Evolutionary conservation across 2,329 filamentous ascomycete genomes (phyloP), one percentile per base, ranked within the genome.

Genomic region (Bretziella fagacearum): DNA sequence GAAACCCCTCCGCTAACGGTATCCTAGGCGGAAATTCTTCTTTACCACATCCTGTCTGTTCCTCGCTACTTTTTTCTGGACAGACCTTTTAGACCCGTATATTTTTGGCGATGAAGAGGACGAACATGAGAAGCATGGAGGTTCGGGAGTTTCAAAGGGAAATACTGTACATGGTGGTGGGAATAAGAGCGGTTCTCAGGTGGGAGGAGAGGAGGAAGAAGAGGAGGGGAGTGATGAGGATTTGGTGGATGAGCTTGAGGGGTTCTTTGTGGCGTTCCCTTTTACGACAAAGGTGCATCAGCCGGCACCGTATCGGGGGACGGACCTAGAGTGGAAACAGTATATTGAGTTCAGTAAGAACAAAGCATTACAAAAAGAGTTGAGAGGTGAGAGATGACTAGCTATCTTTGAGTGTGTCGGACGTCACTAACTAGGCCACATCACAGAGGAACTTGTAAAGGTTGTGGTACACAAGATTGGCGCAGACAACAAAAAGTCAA

Each of bases 301-400:
- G 13, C 65, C 68, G 25, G 56, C 60, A 25, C 70, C 69, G 2
- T 79, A 77, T 56, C 65, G 63, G 51, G 67, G 67, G 44, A 63
- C 62, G 22, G 75, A 79, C 53, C 76, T 77, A 2, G 79, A 82
- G 58, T 81, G 74, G 74, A 62, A 66, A 52, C 64, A 66, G 42
- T 82, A 78, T 52, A 56, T 76, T 13, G 69, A 68, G 47, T 62
- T 81, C n/a, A 73, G 68, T 51, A 68, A 67, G 52, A 68, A 81
- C 51, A 58, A 56, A 11, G 58, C 68, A 36, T 61, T 69, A 7
- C 61, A 71, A 20, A 55, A 66, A 15, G 57, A 62, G 18, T 67
- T 79, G 23, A 65, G 64, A 33, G 46, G 49, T 51, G 54, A 30
- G 66, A 33, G 27, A 25, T 35, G 5, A 23, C 13, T 11, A 11